These are phyloP conservation scores for Salvia sclarea DNA, from an alignment of 305 asterid species.

Conservation along the genomic window DNA sequence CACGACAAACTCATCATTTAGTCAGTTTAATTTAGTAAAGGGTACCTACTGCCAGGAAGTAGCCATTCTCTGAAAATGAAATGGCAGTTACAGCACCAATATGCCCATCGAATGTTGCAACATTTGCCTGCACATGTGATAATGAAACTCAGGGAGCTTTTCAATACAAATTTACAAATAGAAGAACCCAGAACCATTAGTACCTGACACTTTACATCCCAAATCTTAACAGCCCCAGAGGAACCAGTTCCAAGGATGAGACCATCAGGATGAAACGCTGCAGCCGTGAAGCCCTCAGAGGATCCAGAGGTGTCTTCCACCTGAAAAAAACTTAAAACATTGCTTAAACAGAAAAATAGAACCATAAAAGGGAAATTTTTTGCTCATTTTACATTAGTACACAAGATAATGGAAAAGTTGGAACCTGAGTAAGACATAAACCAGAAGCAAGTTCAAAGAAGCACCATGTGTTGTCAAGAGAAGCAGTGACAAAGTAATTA, in stretches of 20 bases:
- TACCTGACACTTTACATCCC: slow-evolving; percentile 98
- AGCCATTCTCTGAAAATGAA: slow-evolving; percentile 95
- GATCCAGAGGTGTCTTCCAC: slow-evolving; percentile 73
- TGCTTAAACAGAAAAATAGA: slow-evolving; percentile 36
- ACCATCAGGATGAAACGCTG: slow-evolving; percentile 99
- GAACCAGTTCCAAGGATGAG: slow-evolving; percentile 98
- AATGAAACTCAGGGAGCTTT: slow-evolving; percentile 7
- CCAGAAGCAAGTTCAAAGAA: slow-evolving; percentile 90
- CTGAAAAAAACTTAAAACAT: slow-evolving; percentile 44
- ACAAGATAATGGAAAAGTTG: not conserved
- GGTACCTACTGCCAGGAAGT: slow-evolving; percentile 83
- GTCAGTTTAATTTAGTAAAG: slow-evolving; percentile 4
- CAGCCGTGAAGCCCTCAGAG: slow-evolving; percentile 79
- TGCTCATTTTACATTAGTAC: not conserved
- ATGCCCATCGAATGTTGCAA: slow-evolving; percentile 86
- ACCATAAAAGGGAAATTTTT: not conserved
- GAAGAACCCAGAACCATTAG: not conserved
- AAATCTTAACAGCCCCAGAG: slow-evolving; percentile 75
- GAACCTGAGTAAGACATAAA: slow-evolving; percentile 92
- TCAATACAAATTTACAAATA: not conserved
- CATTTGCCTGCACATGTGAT: slow-evolving; percentile 57
- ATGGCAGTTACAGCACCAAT: slow-evolving; percentile 81
- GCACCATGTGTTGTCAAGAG: slow-evolving; percentile 96
- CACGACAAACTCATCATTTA: slow-evolving; percentile 7
- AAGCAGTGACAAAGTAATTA: slow-evolving; percentile 85